Evolutionary conservation across 257 asterid species (phyloP), one percentile per base, ranked within the genome.

Genomic region (Schizonepeta tenuifolia): DNA sequence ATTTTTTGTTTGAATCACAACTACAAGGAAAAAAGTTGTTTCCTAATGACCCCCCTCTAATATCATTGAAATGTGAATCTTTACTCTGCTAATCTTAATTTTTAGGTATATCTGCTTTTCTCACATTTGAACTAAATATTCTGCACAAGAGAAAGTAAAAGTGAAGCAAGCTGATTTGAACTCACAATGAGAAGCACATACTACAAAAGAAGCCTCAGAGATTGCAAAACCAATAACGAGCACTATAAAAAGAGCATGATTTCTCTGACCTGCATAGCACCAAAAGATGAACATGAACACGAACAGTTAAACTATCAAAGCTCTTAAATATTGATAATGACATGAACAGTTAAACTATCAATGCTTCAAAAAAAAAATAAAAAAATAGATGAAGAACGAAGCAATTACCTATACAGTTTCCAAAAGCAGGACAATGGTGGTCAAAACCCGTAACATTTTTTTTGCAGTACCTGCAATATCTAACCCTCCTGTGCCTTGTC

Each of bases 401-500:
- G 54, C 26, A 43, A 64, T 67, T 83, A 86, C 91, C 91, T 72
- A 86, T 77, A 65, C 91, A 86, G 75, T 82, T 86, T 67, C 89
- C 91, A 67, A 86, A 86, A 70, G 88, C 91, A 72, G 91, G 88
- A 71, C 91, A 86, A 69, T 86, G 91, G 78, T 86, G 91, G 74
- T 86, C 91, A 72, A 86, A 84, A 28, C 84, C 84, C 71, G 73
- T 35, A 67, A 86, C 80, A 77, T 81, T 70, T 26, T 72, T 79
- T 67, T 80, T 75, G 82, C 91, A 86, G 64, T 73, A 76, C 80
- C 71, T 77, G 82, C 91, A 86, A 64, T 82, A 86, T 84, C 75
- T 79, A 63, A 67, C 76, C 67, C 87, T 82, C 78, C 64, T 61
- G 57, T 49, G 60, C 21, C 61, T 57, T 2, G 50, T 43, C 47